Conservation (phyloP, 345 rosid species). For the Eucalyptus microcorys region DNA sequence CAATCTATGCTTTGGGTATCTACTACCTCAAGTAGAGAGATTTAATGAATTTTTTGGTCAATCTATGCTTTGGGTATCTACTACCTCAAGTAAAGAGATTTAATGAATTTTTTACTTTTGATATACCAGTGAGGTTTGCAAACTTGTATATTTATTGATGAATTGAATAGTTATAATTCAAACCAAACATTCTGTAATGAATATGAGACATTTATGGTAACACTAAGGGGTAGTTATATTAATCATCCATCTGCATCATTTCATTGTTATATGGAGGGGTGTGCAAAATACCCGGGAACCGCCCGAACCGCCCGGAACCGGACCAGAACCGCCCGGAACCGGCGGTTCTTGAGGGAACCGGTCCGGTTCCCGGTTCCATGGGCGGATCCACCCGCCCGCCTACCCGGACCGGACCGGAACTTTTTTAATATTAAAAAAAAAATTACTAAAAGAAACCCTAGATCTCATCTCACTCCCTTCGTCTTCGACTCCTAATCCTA, state of each 20-base stretch:
- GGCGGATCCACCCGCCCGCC: too few species aligned
- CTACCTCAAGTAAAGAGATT: background rate
- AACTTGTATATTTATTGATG: background rate
- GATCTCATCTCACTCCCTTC: too few species aligned
- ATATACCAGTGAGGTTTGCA: background rate
- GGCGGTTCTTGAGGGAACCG: too few species aligned
- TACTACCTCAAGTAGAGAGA: background rate
- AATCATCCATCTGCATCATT: background rate
- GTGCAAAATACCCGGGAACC: too few species aligned
- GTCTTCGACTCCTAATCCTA: too few species aligned
- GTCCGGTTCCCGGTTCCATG: too few species aligned
- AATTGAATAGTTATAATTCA: background rate
- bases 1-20: background rate
- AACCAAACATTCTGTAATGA: rapidly evolving
- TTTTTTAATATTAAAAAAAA: too few species aligned
- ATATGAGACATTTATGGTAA: background rate
- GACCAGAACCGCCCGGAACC: too few species aligned
- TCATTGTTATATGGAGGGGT: background rate
- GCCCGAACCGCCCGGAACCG: too few species aligned
- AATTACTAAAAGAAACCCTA: too few species aligned
- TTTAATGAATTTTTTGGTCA: background rate
- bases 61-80: background rate
- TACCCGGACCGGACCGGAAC: too few species aligned
- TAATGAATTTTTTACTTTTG: background rate
- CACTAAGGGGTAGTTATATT: background rate